Conservation (phyloP, 208 protist species). For the Acanthamoeba quina region DNA sequence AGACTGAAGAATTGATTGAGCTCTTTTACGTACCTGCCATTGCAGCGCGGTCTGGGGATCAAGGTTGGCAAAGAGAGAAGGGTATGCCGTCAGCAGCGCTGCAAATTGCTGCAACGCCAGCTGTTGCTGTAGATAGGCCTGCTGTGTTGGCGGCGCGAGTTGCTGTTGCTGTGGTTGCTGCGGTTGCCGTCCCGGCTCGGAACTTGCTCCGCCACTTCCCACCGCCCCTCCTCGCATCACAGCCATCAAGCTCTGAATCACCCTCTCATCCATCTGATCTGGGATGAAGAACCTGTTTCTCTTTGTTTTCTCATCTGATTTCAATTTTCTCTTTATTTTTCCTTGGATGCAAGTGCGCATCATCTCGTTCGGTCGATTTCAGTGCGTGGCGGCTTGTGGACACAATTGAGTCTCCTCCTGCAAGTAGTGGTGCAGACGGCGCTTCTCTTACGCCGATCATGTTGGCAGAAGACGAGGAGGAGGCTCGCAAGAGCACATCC, state of each 20-base stretch:
- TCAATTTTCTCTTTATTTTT: background rate
- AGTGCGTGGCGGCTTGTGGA: background rate
- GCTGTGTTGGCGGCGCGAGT: background rate
- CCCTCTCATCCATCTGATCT: background rate
- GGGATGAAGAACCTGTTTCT: background rate
- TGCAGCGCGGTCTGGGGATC: slow-evolving; percentile 2
- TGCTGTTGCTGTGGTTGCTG: background rate
- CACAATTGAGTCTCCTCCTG: background rate
- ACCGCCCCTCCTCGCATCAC: background rate
- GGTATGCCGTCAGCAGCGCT: background rate
- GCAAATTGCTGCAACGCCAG: background rate
- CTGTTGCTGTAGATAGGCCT: background rate
- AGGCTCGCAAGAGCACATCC: background rate
- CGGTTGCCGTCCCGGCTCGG: background rate
- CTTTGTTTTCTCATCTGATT: background rate
- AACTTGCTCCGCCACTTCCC: background rate
- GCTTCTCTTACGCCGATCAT: background rate
- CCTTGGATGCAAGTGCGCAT: background rate
- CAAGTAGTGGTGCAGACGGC: background rate
- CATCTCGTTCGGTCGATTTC: too few relatives aligned
- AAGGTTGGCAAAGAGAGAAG: background rate
- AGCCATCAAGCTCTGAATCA: background rate
- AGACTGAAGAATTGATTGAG: background rate
- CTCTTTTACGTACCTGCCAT: slow-evolving; percentile 22
- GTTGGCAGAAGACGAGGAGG: background rate